Evolutionary conservation across 352 stramenopile genomes (phyloP).

Genomic region (Phytopythium cucurbitacearum): DNA sequence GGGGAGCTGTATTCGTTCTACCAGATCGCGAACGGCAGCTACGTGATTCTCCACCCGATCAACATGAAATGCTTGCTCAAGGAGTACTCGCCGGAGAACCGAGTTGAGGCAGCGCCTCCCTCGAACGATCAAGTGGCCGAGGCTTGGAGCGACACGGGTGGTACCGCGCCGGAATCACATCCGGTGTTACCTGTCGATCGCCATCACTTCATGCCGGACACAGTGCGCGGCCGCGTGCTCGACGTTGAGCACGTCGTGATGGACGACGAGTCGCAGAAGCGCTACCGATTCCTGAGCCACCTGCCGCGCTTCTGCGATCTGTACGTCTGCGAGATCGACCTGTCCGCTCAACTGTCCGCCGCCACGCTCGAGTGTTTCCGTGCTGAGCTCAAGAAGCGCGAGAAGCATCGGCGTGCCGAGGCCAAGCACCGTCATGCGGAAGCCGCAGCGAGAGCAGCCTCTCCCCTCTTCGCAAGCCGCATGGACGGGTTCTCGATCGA

Average conservation of each 20-base stretch:
- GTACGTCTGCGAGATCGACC: conserved; percentile 84
- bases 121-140: not conserved
- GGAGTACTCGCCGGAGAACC: conserved; percentile 49
- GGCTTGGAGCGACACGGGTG: not conserved
- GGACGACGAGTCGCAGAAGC: conserved; percentile 78
- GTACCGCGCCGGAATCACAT: conserved; percentile 4
- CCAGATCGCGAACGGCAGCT: conserved; percentile 80
- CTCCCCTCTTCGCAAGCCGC: conserved; percentile 26
- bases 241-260: conserved; percentile 88
- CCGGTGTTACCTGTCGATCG: conserved; percentile 12
- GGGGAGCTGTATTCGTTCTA: conserved; percentile 78
- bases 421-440: conserved; percentile 24
- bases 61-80: conserved; percentile 88
- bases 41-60: conserved; percentile 86
- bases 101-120: conserved; percentile 6
- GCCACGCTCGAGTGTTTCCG: conserved; percentile 60
- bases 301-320: conserved; percentile 85
- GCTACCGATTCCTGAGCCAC: conserved; percentile 85
- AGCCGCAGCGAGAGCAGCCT: conserved; percentile 11
- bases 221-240: conserved; percentile 55
- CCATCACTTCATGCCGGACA: conserved; percentile 53
- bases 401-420: conserved; percentile 61
- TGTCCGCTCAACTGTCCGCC: conserved; percentile 61
- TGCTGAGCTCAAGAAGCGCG: conserved; percentile 72
- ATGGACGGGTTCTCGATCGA: conserved; percentile 48